Evolutionary conservation across 2,329 filamentous ascomycete genomes (phyloP).

Genomic region (Beauveria asiatica): DNA sequence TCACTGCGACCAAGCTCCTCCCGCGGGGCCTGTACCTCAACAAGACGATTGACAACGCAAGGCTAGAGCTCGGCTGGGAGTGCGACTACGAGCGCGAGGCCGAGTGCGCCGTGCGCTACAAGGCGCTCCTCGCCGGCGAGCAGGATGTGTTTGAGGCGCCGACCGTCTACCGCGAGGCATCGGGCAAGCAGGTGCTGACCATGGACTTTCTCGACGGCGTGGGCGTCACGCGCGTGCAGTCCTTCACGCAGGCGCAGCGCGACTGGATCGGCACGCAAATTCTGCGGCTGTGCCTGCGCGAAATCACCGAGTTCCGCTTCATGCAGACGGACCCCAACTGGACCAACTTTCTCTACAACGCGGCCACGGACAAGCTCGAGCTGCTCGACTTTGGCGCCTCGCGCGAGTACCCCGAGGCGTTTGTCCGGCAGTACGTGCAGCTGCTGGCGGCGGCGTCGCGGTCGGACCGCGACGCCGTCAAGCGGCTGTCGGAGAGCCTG

Average conservation of each 20-base stretch:
- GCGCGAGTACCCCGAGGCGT: conserved; percentile 71
- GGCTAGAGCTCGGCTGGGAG: conserved; percentile 89
- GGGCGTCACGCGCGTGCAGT: conserved; percentile 71
- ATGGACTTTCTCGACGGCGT: conserved; percentile 86
- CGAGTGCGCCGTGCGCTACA: conserved; percentile 68
- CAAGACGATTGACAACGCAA: conserved; percentile 93
- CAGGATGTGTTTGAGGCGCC: conserved; percentile 71
- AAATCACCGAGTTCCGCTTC: conserved; percentile 90
- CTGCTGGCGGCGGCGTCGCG: conserved; percentile 73
- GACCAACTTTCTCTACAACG: conserved; percentile 96
- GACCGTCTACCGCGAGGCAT: conserved; percentile 67
- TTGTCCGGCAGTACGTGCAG: conserved; percentile 71
- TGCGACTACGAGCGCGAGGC: conserved; percentile 92
- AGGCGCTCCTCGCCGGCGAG: conserved; percentile 58
- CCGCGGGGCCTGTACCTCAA: conserved; percentile 90
- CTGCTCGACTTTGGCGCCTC: conserved; percentile 93
- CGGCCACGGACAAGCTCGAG: conserved; percentile 62
- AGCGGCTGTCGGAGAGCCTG: conserved; percentile 61
- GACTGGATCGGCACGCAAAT: conserved; percentile 97
- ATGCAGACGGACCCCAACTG: conserved; percentile 99
- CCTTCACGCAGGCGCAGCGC: conserved; percentile 71
- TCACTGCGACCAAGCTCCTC: conserved; percentile 82
- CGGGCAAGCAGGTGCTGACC: conserved; percentile 78
- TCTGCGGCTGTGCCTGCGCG: conserved; percentile 80
- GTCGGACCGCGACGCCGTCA: conserved; percentile 55